phyloP scores from a whole-genome alignment of 208 protist genomes.

The Herpetomonas samuelpessoai region DNA sequence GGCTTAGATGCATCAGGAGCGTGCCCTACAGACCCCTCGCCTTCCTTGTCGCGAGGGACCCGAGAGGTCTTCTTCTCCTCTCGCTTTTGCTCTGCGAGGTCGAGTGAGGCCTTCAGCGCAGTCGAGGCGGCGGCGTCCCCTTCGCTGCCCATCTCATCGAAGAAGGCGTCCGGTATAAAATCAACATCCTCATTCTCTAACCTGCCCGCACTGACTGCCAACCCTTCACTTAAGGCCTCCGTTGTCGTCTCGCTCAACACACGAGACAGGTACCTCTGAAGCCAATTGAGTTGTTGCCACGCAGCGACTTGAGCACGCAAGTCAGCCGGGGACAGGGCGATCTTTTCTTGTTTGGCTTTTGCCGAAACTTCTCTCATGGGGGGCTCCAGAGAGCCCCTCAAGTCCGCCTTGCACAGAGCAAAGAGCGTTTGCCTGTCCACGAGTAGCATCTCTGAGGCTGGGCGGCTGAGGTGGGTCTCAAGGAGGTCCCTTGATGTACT shows the following conservation, averaged over 20 bases:
- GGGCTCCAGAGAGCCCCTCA: slow-evolving; percentile 18
- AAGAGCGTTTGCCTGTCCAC: slow-evolving; percentile 17
- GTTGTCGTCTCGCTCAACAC: slow-evolving; percentile 36
- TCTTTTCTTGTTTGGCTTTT: too few species aligned
- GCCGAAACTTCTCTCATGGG: too few species aligned
- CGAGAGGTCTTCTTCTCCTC: too few species aligned
- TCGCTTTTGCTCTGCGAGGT: too few species aligned
- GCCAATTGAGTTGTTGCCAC: slow-evolving; percentile 63
- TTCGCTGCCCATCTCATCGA: too few species aligned
- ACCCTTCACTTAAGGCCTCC: slow-evolving; percentile 21
- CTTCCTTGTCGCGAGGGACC: too few species aligned
- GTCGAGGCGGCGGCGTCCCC: too few species aligned
- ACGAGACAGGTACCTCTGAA: slow-evolving; percentile 36
- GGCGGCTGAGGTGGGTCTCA: background rate
- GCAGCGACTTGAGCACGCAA: slow-evolving; percentile 15
- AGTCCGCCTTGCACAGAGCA: slow-evolving; percentile 16
- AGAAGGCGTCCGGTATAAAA: slow-evolving; percentile 59
- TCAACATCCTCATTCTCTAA: slow-evolving; percentile 15
- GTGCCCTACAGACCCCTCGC: too few species aligned
- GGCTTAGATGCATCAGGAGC: background rate
- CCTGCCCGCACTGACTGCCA: slow-evolving; percentile 36
- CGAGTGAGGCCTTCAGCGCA: too few species aligned
- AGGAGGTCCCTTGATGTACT: background rate
- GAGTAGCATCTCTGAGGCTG: background rate
- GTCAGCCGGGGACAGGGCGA: background rate